Evolutionary conservation across 495 filamentous ascomycete species (phyloP).

Genomic region (Penicillium turbatum): DNA sequence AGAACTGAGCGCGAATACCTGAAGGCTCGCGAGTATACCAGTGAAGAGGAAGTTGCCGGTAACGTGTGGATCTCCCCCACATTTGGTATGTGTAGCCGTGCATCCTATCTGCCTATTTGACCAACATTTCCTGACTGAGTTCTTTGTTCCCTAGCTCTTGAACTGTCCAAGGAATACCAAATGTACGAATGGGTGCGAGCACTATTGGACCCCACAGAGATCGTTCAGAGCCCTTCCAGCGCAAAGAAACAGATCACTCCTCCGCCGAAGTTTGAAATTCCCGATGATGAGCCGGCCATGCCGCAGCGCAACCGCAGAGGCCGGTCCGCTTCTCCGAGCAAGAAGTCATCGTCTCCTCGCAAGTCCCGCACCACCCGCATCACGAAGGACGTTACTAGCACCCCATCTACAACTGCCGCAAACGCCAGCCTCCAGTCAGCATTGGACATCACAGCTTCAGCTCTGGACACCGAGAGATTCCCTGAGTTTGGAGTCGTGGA

Average conservation of each 20-base stretch:
- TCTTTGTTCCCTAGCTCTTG: conserved; percentile 54
- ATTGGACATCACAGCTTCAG: conserved; percentile 41
- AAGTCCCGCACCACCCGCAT: conserved; percentile 65
- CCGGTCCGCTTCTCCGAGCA: conserved; percentile 58
- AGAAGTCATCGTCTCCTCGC: conserved; percentile 63
- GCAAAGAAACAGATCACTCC: conserved; percentile 63
- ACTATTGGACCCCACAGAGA: conserved; percentile 71
- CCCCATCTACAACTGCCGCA: conserved; percentile 43
- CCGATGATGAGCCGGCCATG: conserved; percentile 38
- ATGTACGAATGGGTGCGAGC: conserved; percentile 87
- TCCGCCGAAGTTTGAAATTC: conserved; percentile 62
- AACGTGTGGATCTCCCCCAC: conserved; percentile 93
- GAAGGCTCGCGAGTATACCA: conserved; percentile 70
- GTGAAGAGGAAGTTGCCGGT: conserved; percentile 86
- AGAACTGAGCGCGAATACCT: conserved; percentile 80
- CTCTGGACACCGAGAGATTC: conserved; percentile 22
- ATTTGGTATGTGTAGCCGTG: conserved; percentile 53
- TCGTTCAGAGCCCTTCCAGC: conserved; percentile 55
- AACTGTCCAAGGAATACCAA: conserved; percentile 76
- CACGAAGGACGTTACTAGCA: conserved; percentile 43
- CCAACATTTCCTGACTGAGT: conserved; percentile 2
- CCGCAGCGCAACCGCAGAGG: conserved; percentile 41
- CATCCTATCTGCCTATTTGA: neutral
- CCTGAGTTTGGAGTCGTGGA: conserved; percentile 22
- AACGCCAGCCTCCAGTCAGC: conserved; percentile 49